Base-by-base conservation (phyloP, 2,329 filamentous ascomycete genomes). In the Aspergillus niger region DNA sequence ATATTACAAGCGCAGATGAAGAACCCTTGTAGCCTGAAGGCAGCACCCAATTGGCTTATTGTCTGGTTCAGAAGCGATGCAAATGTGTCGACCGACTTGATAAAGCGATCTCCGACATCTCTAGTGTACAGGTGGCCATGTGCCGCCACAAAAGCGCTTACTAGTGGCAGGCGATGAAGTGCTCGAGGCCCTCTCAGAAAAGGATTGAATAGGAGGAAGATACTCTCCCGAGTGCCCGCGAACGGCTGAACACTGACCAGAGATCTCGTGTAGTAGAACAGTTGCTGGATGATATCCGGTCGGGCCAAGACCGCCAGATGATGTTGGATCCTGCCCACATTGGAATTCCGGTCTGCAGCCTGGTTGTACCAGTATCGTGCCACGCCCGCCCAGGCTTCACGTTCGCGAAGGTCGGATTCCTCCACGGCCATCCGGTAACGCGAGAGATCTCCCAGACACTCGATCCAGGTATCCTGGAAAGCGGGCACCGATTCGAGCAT, bases 341-440 rank as follows among this genome's bases (percentile, higher is more conserved):
- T 84, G 0, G 93, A 91, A 0, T 86, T 86, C 28, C 88, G 88
- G 66, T 96, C 90, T 0, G 91, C 90, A 0, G 91, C 91, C 66
- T 90, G 90, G 2, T 85, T 88, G 66, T 96, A 97, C 95, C 94
- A 98, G 44, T 89, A 87, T 0, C 89, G 81, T 0, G 90, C 90
- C 0, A 97, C 91, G 0, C 84, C 83, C 0, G 90, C 91, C 94
- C 94, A 98, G 0, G 87, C 85, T 52, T 96, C 91, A 0, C 90
- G 81, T 58, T 94, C 90, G 2, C 84, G 77, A 20, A 90, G 82
- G 63, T 95, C 89, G 26, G 90, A 86, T 43, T 96, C 90, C 72
- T 97, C 93, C 48, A 97, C 92, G 0, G 92, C 92, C 92, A 97
- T 97, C 0, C 89, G 82, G 68, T 96, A 97, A 20, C 93, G 82